Base-by-base conservation (phyloP, 129 eudicot genomes). In the Saposhnikovia divaricata region DNA sequence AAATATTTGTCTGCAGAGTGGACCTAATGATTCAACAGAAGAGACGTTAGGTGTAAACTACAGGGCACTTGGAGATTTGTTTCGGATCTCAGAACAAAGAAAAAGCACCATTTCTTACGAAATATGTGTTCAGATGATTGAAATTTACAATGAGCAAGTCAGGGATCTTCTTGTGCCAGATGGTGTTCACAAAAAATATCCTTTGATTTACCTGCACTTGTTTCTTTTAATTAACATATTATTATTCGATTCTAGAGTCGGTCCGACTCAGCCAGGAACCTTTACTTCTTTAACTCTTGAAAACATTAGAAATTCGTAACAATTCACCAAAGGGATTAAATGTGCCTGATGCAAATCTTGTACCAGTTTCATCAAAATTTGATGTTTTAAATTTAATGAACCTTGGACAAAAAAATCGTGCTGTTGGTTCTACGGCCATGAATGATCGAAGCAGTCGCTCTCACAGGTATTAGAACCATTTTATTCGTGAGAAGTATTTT, bases 371-470 rank as follows among this genome's bases (percentile, higher is more conserved):
- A 51, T 81, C 88, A 57, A 89, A 91, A 37, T 83, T 87, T 31
- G 98, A 93, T 83, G 98, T 93, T 80, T 84, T 93, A 47, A 80
- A 85, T 44, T 77, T 93, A 82, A 93, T 93, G 98, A 89, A 85
- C 83, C 83, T 89, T 65, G 98, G 98, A 18, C 95, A 89, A 12
- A 93, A 91, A 77, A 93, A 93, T 46, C 98, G 98, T 53, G 98
- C 95, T 59, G 97, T 93, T 45, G 85, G 98, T 57, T 80, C 97
- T 48, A 93, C 98, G 12, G 79, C 91, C 75, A 91, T 93, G 98
- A 93, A 93, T 70, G 90, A 81, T 76, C 91, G 97, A 31, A 91
- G 97, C 79, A 93, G 98, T 83, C 95, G 98, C 48, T 93, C 98
- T 80, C 98, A 93, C 83, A 93, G 98, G 98, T 89, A 55, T 46